phyloP scores from a whole-genome alignment of 2,329 filamentous ascomycete genomes.

The Neospermospora avenae region DNA sequence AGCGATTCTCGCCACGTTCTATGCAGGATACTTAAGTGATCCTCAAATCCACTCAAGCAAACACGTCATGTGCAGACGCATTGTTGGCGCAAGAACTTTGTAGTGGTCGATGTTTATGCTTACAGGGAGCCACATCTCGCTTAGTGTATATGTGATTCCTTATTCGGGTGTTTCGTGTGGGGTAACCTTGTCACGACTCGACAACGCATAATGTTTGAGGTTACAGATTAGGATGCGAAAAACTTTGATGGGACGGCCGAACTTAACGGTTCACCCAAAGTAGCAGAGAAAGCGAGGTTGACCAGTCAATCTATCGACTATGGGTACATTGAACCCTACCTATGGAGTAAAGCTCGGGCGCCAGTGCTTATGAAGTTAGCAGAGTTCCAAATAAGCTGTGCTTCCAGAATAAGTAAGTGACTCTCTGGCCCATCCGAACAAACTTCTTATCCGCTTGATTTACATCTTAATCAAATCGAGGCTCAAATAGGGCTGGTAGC shows the following conservation, averaged over 20 bases:
- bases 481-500: too few species aligned
- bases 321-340: too few species aligned
- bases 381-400: too few species aligned
- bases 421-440: too few species aligned
- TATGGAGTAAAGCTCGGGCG: too few species aligned
- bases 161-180: neutral
- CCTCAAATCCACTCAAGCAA: neutral
- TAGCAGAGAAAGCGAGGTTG: too few species aligned
- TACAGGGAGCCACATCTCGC: neutral
- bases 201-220: neutral
- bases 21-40: neutral
- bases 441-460: too few species aligned
- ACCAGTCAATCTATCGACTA: too few species aligned
- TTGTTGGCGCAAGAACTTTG: neutral
- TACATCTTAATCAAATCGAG: too few species aligned
- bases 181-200: neutral
- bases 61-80: slow-evolving; percentile 1
- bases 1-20: neutral
- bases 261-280: neutral
- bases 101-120: slow-evolving; percentile 1
- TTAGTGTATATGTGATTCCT: neutral
- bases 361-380: too few species aligned
- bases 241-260: neutral
- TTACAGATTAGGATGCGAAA: neutral
- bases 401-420: too few species aligned